phyloP scores from a whole-genome alignment of 108 stramenopile species.

The Bacterosira constricta region DNA sequence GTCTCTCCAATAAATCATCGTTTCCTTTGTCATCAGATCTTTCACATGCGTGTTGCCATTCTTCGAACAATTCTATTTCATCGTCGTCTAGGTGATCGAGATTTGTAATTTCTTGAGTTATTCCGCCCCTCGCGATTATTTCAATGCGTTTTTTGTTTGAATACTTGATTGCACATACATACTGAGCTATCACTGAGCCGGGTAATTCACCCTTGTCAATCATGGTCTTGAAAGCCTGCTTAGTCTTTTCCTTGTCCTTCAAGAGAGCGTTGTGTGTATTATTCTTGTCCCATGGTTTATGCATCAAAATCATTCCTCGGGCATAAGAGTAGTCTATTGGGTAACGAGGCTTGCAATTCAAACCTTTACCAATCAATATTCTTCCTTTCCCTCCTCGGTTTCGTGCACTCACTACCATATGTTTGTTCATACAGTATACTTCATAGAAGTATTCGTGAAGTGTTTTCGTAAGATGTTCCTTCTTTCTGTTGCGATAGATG shows the following conservation, averaged over 20 bases:
- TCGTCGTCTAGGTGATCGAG: neutral
- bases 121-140: neutral
- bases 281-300: slow-evolving; percentile 12
- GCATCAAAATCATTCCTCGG: slow-evolving; percentile 11
- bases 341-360: slow-evolving; percentile 4
- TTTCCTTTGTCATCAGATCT: neutral
- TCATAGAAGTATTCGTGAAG: neutral
- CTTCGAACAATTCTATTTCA: neutral
- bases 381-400: too few relatives aligned
- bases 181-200: neutral
- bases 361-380: neutral
- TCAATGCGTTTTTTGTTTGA: neutral
- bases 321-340: slow-evolving; percentile 16
- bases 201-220: neutral
- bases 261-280: neutral
- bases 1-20: neutral
- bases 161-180: neutral
- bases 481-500: neutral
- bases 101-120: neutral
- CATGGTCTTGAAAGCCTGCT: neutral
- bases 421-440: neutral
- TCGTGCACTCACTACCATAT: neutral
- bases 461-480: neutral
- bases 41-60: neutral
- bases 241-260: neutral